Evolutionary conservation across 1,284 basidiomycete species (phyloP), one percentile per base, ranked within the genome.

Genomic region (Mycena sp.): DNA sequence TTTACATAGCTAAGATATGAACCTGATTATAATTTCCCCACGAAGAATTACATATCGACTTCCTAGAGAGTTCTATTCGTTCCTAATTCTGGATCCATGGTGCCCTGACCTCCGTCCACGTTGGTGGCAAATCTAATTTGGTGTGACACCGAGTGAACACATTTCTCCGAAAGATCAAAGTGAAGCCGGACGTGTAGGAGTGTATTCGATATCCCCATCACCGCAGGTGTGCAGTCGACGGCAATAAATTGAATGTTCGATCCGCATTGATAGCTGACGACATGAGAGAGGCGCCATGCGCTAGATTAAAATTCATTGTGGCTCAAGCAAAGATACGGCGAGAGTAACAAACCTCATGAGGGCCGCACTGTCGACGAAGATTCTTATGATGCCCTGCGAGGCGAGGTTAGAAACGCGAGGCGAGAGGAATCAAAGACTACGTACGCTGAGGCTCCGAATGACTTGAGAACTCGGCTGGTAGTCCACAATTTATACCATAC

Each of bases 201-300:
- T 1, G 48, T 7, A 14, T 60, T 53, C 10, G 50, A 28, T n/a
- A 60, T 59, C 6, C 58, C 58, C 10, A 38, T 23, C 14, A 59
- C 10, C 12, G 21, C 43, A 6, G 50, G 43, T 23, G 9, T 53
- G 32, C 50, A 45, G n/a, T 60, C 58, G 41, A 40, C 10, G 9
- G 41, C 58, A n/a, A 60, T 30, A 19, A 52, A 60, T 26, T 60
- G 58, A 16, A 59, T 26, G 26, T 60, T 53, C 21, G 50, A 53
- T 4, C 58, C 58, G 6, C 25, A 38, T 46, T 60, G 58, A 17
- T 60, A 60, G 43, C 40, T 60, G 3, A 60, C n/a, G n/a, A 29
- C 17, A 16, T 59, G 58, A 25, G 52, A 59, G 14, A 32, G 5
- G 19, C 58, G 40, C 58, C 58, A 59, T 26, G 40, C n/a, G 26